Conservation (phyloP, 2,329 filamentous ascomycete genomes). For the Fusarium azukiicola region DNA sequence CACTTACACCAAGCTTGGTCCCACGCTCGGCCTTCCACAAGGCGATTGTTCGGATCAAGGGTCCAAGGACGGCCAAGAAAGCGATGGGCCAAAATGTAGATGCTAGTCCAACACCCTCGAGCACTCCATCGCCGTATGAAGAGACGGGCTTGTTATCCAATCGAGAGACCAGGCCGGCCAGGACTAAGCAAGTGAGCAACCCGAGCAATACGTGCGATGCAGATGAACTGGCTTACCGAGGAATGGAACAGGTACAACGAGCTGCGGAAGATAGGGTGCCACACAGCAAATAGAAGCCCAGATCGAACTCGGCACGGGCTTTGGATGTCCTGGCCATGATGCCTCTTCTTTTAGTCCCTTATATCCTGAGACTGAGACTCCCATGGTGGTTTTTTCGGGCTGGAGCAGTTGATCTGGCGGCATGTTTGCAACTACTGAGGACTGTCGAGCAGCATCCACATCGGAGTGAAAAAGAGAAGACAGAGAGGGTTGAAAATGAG, state of each 20-base stretch:
- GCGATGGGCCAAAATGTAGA: slow-evolving; percentile 8
- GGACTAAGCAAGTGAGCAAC: not conserved
- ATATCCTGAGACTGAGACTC: not conserved
- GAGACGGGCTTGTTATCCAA: not conserved
- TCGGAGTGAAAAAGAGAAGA: not conserved
- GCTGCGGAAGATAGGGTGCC: not conserved
- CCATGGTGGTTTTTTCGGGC: not conserved
- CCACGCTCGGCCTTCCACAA: slow-evolving; percentile 8
- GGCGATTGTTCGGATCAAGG: not conserved
- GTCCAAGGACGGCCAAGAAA: not conserved
- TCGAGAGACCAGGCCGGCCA: not conserved
- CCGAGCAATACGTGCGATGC: too few relatives aligned
- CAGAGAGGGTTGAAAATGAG: not conserved
- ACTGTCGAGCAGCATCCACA: not conserved
- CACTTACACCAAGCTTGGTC: slow-evolving; percentile 9
- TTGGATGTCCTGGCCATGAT: not conserved
- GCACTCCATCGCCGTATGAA: not conserved
- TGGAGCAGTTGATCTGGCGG: not conserved
- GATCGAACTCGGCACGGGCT: not conserved
- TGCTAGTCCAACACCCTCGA: not conserved
- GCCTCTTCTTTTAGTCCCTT: not conserved
- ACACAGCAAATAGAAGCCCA: not conserved
- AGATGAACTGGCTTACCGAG: not conserved
- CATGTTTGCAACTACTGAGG: not conserved
- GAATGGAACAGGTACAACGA: not conserved